Conservation (phyloP, 2,329 filamentous ascomycete species). For the Colletotrichum sp. region DNA sequence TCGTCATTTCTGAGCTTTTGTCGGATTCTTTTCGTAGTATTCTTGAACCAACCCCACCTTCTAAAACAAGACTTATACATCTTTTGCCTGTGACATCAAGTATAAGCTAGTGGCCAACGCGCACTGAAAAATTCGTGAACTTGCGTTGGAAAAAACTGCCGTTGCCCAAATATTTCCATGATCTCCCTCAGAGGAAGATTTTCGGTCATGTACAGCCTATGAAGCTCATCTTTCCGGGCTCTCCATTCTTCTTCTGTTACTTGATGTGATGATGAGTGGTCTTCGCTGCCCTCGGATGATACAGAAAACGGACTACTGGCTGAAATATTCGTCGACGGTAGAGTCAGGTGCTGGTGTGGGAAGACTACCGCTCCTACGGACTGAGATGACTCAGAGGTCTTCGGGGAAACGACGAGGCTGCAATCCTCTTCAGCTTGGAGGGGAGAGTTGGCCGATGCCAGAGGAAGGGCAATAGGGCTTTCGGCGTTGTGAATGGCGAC, state of each 20-base stretch:
- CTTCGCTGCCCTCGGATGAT: neutral
- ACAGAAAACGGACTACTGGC: neutral
- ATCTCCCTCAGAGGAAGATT: neutral
- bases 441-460: neutral
- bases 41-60: neutral
- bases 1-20: neutral
- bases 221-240: neutral
- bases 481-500: neutral
- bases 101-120: neutral
- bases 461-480: neutral
- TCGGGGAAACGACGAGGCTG: neutral
- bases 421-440: neutral
- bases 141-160: neutral
- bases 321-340: neutral
- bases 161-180: neutral
- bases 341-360: neutral
- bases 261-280: neutral
- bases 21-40: neutral
- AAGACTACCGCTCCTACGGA: rapidly evolving
- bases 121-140: neutral
- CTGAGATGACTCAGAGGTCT: neutral
- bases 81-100: neutral
- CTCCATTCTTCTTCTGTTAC: neutral
- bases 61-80: neutral
- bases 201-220: neutral